phyloP scores from a whole-genome alignment of 2,329 filamentous ascomycete genomes.

The Fonsecaea monophora region DNA sequence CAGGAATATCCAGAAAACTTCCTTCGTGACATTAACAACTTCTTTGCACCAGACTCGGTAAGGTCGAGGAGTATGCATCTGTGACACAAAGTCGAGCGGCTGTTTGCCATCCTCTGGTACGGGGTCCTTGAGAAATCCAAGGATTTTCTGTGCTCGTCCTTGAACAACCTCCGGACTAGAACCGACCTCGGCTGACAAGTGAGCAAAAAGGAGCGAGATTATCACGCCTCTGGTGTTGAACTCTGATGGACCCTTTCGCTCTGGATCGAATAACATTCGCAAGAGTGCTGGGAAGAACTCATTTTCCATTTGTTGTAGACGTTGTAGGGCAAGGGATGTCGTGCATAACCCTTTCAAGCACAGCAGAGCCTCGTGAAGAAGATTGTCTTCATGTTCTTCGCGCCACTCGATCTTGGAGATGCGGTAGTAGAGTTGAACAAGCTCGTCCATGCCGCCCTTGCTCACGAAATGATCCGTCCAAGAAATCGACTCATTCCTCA shows the following conservation, averaged over 20 bases:
- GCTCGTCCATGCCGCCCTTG: constrained; percentile 89
- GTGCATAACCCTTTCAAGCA: constrained; percentile 95
- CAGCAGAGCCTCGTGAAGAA: constrained; percentile 89
- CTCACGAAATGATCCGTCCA: constrained; percentile 95
- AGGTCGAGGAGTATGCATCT: constrained; percentile 84
- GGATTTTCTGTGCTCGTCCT: constrained; percentile 72
- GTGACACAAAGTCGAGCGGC: constrained; percentile 83
- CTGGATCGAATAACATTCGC: constrained; percentile 92
- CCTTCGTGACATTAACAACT: constrained; percentile 88
- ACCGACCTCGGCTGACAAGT: constrained; percentile 67
- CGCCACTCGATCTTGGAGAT: constrained; percentile 97
- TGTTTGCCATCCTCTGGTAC: constrained; percentile 75
- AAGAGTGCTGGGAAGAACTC: constrained; percentile 86
- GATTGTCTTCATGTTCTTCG: constrained; percentile 92
- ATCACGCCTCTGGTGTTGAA: constrained; percentile 93
- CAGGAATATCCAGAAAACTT: constrained; percentile 99
- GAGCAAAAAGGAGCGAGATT: constrained; percentile 85
- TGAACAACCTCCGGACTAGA: constrained; percentile 68
- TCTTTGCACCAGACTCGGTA: constrained; percentile 96
- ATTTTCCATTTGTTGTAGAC: constrained; percentile 78
- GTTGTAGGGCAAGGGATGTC: constrained; percentile 81
- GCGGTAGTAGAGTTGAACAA: constrained; percentile 83
- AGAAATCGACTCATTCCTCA: constrained; percentile 92
- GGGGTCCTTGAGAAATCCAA: constrained; percentile 81
- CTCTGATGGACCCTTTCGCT: constrained; percentile 96